Evolutionary conservation across 139 green algal species (phyloP).

Genomic region (Trebouxia sp.): DNA sequence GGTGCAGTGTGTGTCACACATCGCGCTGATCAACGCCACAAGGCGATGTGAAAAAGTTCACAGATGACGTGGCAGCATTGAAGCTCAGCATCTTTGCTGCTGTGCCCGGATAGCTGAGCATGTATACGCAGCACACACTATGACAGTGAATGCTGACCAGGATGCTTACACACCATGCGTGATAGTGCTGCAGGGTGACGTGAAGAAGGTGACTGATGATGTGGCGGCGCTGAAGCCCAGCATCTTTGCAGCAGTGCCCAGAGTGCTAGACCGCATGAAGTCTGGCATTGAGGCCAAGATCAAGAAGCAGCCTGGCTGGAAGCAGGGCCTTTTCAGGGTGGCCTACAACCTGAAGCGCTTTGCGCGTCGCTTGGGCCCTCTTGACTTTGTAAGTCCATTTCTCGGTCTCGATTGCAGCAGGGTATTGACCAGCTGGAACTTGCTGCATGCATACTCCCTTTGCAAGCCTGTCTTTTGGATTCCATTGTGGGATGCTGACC

Average conservation of each 20-base stretch:
- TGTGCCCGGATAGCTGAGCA: constrained; percentile 82
- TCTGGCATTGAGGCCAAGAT: constrained; percentile 49
- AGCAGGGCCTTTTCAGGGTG: constrained; percentile 74
- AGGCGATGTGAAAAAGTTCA: no score
- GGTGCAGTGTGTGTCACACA: no score
- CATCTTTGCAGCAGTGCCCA: constrained; percentile 72
- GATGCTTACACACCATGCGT: no score
- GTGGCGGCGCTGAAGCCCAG: constrained; percentile 72
- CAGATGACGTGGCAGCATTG: no score
- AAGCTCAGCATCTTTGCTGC: constrained; percentile 65
- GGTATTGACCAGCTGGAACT: not conserved
- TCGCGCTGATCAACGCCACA: no score
- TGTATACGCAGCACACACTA: no score
- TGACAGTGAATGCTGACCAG: no score
- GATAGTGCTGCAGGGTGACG: constrained; percentile 72
- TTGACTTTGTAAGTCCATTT: not conserved
- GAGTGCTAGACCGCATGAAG: constrained; percentile 79
- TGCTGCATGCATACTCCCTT: no score
- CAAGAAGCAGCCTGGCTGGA: constrained; percentile 42
- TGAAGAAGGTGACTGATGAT: constrained; percentile 77
- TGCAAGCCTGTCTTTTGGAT: no score
- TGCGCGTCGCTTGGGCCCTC: constrained; percentile 62
- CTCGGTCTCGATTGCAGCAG: not conserved
- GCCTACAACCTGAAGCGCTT: constrained; percentile 75
- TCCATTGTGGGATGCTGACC: no score